A percentile compares a stretch with the other conserved stretches of the same genome.
These are phyloP conservation scores for Skeletonema menzelii DNA, from an alignment of 108 stramenopile species.

Conservation along the genomic window DNA sequence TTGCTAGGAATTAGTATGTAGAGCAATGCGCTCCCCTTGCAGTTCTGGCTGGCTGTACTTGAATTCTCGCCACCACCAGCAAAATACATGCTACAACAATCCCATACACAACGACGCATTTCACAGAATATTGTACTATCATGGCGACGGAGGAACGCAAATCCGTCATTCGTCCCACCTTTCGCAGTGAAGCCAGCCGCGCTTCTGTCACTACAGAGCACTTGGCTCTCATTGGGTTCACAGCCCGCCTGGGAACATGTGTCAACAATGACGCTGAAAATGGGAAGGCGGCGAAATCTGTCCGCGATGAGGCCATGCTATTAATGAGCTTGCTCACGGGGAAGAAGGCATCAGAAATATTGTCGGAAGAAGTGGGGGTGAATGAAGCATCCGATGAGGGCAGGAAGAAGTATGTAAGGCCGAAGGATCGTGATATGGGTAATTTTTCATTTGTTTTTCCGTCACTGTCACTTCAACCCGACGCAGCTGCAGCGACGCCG, in stretches of 20 bases:
- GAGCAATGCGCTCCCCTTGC: background rate
- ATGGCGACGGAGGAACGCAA: slow-evolving; percentile 1
- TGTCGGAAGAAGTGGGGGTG: slow-evolving; percentile 34
- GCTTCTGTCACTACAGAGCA: slow-evolving; percentile 48
- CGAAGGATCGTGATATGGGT: slow-evolving; percentile 15
- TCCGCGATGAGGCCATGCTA: slow-evolving; percentile 74
- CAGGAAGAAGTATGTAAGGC: background rate
- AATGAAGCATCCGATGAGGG: slow-evolving; percentile 18
- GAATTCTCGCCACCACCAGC: background rate
- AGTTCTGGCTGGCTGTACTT: background rate
- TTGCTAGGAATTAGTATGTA: too few species aligned
- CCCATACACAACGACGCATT: background rate
- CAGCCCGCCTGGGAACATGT: slow-evolving; percentile 51
- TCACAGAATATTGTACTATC: background rate
- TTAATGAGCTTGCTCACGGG: slow-evolving; percentile 77
- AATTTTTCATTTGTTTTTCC: slow-evolving; percentile 58
- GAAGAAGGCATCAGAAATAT: slow-evolving; percentile 40
- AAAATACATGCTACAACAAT: too few species aligned
- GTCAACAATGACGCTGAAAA: slow-evolving; percentile 48
- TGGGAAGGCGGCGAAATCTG: slow-evolving; percentile 46
- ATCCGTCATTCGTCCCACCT: background rate
- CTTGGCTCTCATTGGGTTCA: slow-evolving; percentile 65
- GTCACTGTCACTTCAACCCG: slow-evolving; percentile 56
- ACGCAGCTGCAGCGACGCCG: background rate
- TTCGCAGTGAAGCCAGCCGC: slow-evolving; percentile 10